These are phyloP conservation scores for Apium graveolens DNA, from an alignment of 129 eudicot species.

Conservation along the genomic window DNA sequence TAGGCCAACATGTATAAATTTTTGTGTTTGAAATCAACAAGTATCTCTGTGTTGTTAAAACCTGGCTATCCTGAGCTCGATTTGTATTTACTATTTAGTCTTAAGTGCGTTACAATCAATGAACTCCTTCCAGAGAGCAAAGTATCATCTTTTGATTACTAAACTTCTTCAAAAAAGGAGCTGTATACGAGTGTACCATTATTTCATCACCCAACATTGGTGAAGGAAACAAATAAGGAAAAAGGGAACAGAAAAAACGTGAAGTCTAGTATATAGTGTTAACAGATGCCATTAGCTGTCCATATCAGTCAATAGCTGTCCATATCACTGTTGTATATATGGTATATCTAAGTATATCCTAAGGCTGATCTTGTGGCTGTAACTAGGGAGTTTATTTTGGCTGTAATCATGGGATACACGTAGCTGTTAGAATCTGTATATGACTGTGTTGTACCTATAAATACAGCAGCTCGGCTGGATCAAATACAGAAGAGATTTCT, in stretches of 20 bases:
- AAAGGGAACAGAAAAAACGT: neutral
- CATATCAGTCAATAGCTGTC: too few relatives aligned
- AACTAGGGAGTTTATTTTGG: too few relatives aligned
- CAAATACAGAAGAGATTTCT: too few relatives aligned
- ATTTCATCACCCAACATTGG: neutral
- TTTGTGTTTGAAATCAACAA: neutral
- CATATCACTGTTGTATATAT: too few relatives aligned
- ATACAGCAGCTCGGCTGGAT: too few relatives aligned
- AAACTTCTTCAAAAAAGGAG: neutral
- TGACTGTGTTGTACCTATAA: too few relatives aligned
- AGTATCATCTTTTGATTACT: neutral
- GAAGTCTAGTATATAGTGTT: neutral
- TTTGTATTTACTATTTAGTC: neutral
- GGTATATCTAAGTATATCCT: too few relatives aligned
- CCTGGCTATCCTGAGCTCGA: neutral
- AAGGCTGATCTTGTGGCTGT: too few relatives aligned
- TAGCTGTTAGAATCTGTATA: too few relatives aligned
- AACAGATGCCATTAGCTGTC: too few relatives aligned
- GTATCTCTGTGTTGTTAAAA: neutral
- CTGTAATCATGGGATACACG: too few relatives aligned
- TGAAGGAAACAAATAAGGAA: neutral
- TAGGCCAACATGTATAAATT: neutral
- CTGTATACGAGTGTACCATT: neutral
- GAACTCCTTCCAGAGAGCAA: neutral
- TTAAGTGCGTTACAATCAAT: neutral